A percentile compares a stretch with the other conserved stretches of the same genome.
Evolutionary conservation across 2,329 filamentous ascomycete species (phyloP).

Genomic region (Penicillium sclerotiorum): DNA sequence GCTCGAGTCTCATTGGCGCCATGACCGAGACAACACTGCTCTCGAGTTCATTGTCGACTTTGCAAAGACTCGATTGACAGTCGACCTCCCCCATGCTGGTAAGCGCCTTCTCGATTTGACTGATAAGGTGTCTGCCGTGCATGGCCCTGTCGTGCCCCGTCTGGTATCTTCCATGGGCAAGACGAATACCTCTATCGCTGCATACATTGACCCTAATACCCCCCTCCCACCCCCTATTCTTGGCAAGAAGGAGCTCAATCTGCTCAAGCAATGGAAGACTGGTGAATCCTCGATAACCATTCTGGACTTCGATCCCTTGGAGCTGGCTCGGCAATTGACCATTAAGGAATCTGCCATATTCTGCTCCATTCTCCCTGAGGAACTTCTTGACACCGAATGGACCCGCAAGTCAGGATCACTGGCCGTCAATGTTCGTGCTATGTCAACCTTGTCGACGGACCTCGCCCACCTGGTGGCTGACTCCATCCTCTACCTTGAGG

Average conservation of each 20-base stretch:
- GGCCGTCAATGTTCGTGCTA: constrained; percentile 87
- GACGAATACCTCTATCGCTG: constrained; percentile 73
- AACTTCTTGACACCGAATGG: constrained; percentile 90
- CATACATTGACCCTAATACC: constrained; percentile 70
- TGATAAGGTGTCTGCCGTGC: constrained; percentile 72
- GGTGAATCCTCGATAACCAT: constrained; percentile 73
- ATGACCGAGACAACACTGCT: constrained; percentile 75
- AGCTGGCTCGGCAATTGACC: constrained; percentile 89
- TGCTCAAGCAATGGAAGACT: constrained; percentile 73
- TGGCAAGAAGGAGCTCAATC: constrained; percentile 73
- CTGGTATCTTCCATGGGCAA: constrained; percentile 86
- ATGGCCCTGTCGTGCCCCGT: constrained; percentile 77
- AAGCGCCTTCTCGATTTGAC: constrained; percentile 79
- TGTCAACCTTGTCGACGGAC: constrained; percentile 90
- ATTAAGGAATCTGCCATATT: constrained; percentile 90
- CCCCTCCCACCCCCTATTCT: constrained; percentile 71
- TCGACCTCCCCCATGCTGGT: constrained; percentile 73
- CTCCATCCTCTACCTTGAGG: constrained; percentile 83
- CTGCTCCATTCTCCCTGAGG: constrained; percentile 87
- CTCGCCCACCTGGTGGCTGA: constrained; percentile 91
- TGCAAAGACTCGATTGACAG: constrained; percentile 70
- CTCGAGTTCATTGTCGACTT: constrained; percentile 77
- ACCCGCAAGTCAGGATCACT: constrained; percentile 80
- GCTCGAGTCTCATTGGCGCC: constrained; percentile 94
- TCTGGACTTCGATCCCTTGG: constrained; percentile 86